Evolutionary conservation across 805 yeast species (phyloP).

Genomic region (Suhomyces emberorum): DNA sequence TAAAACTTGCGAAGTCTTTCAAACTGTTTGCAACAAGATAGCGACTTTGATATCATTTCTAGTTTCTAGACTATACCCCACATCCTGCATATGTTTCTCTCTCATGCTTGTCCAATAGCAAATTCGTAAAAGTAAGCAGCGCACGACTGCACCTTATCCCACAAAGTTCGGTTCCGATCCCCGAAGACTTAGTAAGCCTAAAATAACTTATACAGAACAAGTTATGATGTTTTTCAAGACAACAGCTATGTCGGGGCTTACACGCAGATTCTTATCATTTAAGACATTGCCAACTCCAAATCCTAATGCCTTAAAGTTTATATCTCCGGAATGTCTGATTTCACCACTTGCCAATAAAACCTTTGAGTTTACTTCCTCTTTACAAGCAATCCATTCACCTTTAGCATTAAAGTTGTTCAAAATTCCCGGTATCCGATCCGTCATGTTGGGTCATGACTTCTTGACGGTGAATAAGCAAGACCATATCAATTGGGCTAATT

Average conservation of each 20-base stretch:
- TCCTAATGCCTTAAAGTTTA: constrained; percentile 69
- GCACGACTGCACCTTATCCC: constrained; percentile 2
- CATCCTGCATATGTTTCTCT: too few species aligned
- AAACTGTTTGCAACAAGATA: too few species aligned
- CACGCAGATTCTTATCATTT: constrained; percentile 29
- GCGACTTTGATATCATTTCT: too few species aligned
- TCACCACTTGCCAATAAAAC: constrained; percentile 47
- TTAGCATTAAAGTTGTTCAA: constrained; percentile 60
- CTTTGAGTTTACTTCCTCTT: constrained; percentile 49
- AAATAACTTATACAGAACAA: too few species aligned
- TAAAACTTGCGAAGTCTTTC: too few species aligned
- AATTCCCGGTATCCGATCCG: constrained; percentile 60
- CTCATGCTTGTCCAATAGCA: too few species aligned
- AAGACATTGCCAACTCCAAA: constrained; percentile 65
- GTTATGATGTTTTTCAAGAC: neutral
- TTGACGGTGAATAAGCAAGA: constrained; percentile 69
- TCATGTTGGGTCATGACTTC: constrained; percentile 74
- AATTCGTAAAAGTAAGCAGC: constrained; percentile 1
- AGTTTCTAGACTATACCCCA: too few species aligned
- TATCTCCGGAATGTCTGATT: constrained; percentile 45
- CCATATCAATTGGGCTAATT: constrained; percentile 54
- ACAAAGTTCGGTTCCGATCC: constrained; percentile 4
- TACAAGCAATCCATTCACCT: constrained; percentile 61
- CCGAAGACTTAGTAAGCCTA: neutral
- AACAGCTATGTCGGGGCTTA: neutral